Evolutionary conservation across 2,329 filamentous ascomycete species (phyloP).

Genomic region (Trichoderma aggressivum): DNA sequence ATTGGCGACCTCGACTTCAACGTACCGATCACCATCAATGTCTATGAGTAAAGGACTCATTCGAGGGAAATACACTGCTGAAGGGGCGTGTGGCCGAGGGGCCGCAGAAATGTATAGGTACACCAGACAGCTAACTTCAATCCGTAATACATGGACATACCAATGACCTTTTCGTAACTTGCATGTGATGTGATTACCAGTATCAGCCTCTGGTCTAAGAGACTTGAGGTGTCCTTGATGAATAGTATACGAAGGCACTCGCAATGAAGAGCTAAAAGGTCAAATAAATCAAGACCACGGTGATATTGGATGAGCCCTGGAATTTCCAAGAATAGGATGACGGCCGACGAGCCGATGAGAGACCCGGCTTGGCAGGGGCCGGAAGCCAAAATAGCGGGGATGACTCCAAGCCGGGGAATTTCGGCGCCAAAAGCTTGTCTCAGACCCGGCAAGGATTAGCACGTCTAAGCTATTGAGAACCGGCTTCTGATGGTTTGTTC

Average conservation of each 20-base stretch:
- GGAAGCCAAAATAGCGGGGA: not conserved
- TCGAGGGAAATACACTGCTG: not conserved
- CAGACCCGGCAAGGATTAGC: not conserved
- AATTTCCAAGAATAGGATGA: not conserved
- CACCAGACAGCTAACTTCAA: not conserved
- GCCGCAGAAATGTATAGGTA: not conserved
- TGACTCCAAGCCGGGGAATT: not conserved
- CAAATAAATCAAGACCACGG: not conserved
- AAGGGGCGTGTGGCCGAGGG: not conserved
- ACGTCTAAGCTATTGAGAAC: not conserved
- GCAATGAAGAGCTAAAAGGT: not conserved
- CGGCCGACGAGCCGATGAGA: not conserved
- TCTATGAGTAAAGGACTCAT: not conserved
- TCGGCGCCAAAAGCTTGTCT: not conserved
- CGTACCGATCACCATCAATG: not conserved
- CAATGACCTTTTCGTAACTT: not conserved
- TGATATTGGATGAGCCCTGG: not conserved
- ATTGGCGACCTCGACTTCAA: constrained; percentile 5
- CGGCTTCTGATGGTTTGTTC: not conserved
- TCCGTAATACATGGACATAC: not conserved
- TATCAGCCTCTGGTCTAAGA: not conserved
- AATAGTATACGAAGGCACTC: not conserved
- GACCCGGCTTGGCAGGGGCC: not conserved
- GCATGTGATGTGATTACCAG: not conserved
- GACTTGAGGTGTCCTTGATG: not conserved